Conservation (phyloP, 441 rosid species). For the Dalechampia spathulata region DNA sequence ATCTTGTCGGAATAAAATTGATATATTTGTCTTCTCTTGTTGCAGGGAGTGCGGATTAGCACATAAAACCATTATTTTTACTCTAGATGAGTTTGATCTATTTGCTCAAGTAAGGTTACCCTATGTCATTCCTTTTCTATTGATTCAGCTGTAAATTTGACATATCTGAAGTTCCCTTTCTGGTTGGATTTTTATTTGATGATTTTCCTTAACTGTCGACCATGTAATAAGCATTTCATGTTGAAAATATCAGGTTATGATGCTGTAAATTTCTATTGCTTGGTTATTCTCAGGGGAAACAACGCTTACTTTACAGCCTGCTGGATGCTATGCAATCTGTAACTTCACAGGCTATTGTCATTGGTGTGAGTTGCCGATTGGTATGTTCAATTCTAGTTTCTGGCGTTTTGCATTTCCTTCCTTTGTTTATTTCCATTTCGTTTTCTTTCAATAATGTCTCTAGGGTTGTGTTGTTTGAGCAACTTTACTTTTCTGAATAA, state of each 20-base stretch:
- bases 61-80: conserved; percentile 82
- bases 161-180: neutral
- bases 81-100: conserved; percentile 84
- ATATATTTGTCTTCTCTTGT: conserved; percentile 16
- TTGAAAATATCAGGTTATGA: conserved; percentile 9
- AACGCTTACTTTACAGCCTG: conserved; percentile 77
- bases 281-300: conserved; percentile 64
- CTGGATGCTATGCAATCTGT: conserved; percentile 94
- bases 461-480: neutral
- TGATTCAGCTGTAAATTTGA: neutral
- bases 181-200: conserved; percentile 1
- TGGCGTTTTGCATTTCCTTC: conserved; percentile 1
- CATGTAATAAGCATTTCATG: neutral
- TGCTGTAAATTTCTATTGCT: conserved; percentile 2
- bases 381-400: conserved; percentile 28
- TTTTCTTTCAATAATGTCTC: neutral
- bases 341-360: conserved; percentile 83
- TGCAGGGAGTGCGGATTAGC: conserved; percentile 96
- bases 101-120: conserved; percentile 72
- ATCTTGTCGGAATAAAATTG: neutral
- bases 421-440: neutral
- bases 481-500: neutral
- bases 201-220: neutral
- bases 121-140: neutral
- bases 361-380: conserved; percentile 82